Conservation (phyloP, 1,139 yeast species). For the Blastobotrys serpentis region DNA sequence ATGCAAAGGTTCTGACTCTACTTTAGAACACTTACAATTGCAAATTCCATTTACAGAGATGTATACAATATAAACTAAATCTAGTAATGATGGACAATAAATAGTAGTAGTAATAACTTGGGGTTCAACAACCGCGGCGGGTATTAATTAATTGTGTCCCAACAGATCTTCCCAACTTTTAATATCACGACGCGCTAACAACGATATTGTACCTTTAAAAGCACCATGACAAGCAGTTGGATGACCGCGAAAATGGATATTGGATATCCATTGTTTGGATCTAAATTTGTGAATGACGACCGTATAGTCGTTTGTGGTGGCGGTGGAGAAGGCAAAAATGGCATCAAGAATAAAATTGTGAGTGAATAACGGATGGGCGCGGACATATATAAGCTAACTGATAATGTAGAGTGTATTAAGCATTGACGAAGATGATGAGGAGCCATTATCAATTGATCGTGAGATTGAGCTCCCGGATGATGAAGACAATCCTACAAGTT, state of each 20-base stretch:
- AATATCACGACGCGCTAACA: constrained; percentile 1
- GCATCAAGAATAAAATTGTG: constrained; percentile 74
- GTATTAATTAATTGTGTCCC: constrained; percentile 1
- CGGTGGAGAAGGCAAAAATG: constrained; percentile 90
- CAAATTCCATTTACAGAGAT: too few species aligned
- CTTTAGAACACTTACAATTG: too few species aligned
- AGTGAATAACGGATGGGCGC: constrained; percentile 13
- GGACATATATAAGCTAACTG: too few species aligned
- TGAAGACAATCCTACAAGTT: constrained; percentile 39
- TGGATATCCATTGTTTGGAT: constrained; percentile 82
- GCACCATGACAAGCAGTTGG: constrained; percentile 1
- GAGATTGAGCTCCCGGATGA: constrained; percentile 28
- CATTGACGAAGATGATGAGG: constrained; percentile 20
- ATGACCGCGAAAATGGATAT: constrained; percentile 40
- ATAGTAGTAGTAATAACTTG: too few species aligned
- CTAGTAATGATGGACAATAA: too few species aligned
- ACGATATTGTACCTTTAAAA: background rate
- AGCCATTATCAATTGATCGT: constrained; percentile 19
- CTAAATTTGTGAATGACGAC: constrained; percentile 62
- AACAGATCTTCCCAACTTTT: constrained; percentile 3
- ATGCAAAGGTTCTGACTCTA: too few species aligned
- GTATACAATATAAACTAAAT: too few species aligned
- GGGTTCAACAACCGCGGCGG: background rate
- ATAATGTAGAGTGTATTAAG: constrained; percentile 23
- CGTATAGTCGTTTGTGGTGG: constrained; percentile 83